A percentile compares a stretch with the other conserved stretches of the same genome.
Conservation (phyloP, 2,329 filamentous ascomycete genomes). For the Endoconidiophora polonica region DNA sequence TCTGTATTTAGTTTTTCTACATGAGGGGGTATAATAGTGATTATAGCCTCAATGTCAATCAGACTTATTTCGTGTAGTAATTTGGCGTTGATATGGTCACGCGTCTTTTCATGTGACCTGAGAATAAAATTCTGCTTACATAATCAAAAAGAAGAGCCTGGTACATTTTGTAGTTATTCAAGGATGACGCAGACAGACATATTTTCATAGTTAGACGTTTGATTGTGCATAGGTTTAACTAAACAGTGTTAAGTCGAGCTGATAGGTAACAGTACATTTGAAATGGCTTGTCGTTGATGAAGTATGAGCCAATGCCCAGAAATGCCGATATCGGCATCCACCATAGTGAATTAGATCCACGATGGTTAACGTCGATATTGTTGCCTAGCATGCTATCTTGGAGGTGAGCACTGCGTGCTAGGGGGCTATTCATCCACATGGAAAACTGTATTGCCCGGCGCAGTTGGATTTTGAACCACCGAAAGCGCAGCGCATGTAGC, state of each 20-base stretch:
- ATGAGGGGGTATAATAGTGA: no score
- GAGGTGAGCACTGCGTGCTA: background rate
- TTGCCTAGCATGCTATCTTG: background rate
- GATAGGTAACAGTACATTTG: constrained; percentile 6
- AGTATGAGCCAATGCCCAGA: background rate
- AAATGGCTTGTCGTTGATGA: background rate
- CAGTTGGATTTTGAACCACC: constrained; percentile 3
- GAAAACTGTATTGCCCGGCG: background rate
- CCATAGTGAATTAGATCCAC: background rate
- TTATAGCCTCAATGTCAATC: no score
- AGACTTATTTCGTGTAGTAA: no score
- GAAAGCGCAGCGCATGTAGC: constrained; percentile 9
- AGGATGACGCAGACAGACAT: no score
- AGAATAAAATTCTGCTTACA: no score
- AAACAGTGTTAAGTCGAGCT: constrained; percentile 3
- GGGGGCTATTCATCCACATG: background rate
- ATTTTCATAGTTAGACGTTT: no score
- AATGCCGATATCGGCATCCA: constrained; percentile 7
- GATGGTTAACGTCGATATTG: background rate
- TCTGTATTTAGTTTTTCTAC: no score
- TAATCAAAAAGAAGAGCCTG: no score
- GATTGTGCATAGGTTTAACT: no score
- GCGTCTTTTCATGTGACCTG: no score
- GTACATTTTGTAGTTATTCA: no score
- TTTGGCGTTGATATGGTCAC: no score